Evolutionary conservation across 2,329 filamentous ascomycete species (phyloP), one percentile per base, ranked within the genome.

Genomic region (Aspergillus oerlinghausenensis): DNA sequence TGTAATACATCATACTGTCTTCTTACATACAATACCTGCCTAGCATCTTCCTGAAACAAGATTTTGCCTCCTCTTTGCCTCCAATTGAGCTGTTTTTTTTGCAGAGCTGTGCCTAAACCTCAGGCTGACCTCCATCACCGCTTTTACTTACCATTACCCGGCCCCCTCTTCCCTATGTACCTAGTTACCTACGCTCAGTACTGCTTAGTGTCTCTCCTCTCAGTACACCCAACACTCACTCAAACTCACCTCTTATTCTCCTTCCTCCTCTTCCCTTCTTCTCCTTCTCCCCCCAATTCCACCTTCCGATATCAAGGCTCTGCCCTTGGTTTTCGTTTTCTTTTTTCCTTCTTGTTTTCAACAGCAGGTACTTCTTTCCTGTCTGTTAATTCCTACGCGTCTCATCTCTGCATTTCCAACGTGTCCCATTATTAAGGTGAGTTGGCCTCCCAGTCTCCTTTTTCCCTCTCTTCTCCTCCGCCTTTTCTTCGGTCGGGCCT

Each of bases 401-500:
- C 19, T 54, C 45, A 45, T 58, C 17, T 45, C 53, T 54, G 50
- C 55, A 54, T 54, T 54, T 55, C 32, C 51, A 55, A 60, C 54
- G 59, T 58, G 58, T 58, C 55, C 59, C 58, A 47, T 57, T 61
- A 49, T 55, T 57, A 51, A 49, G 43, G 43, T 47, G 43, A 47
- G 43, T 40, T 40, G 49, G n/a, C 19, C 49, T 38, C 49, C 38
- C 28, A 10, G 17, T 19, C 49, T 51, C 32, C 21, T 45, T 52
- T 53, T 55, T 60, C 58, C 59, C 58, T 55, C 57, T 58, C 53
- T 52, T 58, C 59, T 50, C 49, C 61, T 60, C 63, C 62, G 58
- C 63, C 61, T 64, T 63, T 60, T 63, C 58, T 52, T 55, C 61
- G 59, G 57, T 63, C 62, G 59, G 57, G 53, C 53, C 55, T 52